phyloP scores from a whole-genome alignment of 495 filamentous ascomycete genomes.

The Xylaria sp. region DNA sequence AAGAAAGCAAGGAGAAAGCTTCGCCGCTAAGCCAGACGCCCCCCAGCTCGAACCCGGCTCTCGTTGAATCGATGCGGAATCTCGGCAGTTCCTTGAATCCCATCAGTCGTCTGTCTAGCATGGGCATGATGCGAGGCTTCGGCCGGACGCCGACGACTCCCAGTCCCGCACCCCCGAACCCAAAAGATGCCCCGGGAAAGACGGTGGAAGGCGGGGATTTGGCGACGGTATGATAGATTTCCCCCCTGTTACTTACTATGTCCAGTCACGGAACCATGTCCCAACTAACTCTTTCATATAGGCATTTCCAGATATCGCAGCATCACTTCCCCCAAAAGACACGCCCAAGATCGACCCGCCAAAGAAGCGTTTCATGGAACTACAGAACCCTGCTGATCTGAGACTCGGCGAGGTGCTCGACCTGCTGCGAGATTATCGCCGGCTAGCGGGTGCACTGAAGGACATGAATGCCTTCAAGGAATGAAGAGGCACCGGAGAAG shows the following conservation, averaged over 20 bases:
- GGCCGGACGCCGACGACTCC: slow-evolving; percentile 58
- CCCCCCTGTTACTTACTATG: not conserved
- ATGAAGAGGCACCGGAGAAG: too few relatives aligned
- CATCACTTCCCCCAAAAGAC: slow-evolving; percentile 57
- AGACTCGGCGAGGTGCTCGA: slow-evolving; percentile 81
- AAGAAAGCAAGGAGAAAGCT: slow-evolving; percentile 46
- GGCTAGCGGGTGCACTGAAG: slow-evolving; percentile 73
- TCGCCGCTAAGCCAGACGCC: slow-evolving; percentile 36
- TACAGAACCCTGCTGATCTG: slow-evolving; percentile 78
- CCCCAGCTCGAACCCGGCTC: slow-evolving; percentile 61
- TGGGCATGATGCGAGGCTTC: slow-evolving; percentile 76
- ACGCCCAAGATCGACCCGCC: slow-evolving; percentile 70
- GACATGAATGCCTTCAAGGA: slow-evolving; percentile 64
- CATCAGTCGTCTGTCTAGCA: slow-evolving; percentile 74
- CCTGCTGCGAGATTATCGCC: slow-evolving; percentile 85
- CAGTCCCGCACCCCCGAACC: slow-evolving; percentile 38
- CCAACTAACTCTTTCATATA: slow-evolving; percentile 35
- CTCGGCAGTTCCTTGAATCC: slow-evolving; percentile 85
- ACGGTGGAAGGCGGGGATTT: slow-evolving; percentile 55
- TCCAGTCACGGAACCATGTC: not conserved
- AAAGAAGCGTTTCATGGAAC: slow-evolving; percentile 80
- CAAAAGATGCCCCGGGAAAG: slow-evolving; percentile 39
- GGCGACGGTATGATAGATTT: slow-evolving; percentile 48
- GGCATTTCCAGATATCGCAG: slow-evolving; percentile 67
- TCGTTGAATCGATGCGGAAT: slow-evolving; percentile 81